Base-by-base conservation (phyloP, 208 protist genomes). In the Blechomonas ayalai region DNA sequence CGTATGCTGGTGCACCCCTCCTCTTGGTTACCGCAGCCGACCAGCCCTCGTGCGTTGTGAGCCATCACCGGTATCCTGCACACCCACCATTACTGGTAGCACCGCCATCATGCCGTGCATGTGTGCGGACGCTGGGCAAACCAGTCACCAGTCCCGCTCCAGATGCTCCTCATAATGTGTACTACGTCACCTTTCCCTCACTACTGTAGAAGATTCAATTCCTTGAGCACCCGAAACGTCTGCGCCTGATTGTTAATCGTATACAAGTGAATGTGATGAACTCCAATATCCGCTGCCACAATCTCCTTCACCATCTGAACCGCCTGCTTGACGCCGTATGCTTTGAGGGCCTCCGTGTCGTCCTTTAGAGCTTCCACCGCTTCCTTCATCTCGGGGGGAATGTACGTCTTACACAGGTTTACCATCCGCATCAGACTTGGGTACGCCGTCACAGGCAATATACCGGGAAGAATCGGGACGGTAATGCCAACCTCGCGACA, bases 381-480 rank as follows among this genome's bases (percentile, higher is more conserved):
- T 36, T 47, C 53, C 37, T 51, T 48, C 59, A 89, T 66, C 1
- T 74, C 61, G 4, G 47, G 34, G 1, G 75, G 72, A 2, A 89
- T n/a, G 41, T 72, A 67, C 3, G 80, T 89, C 48, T 80, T 82
- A 45, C 80, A 89, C 12, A 89, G 70, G 24, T 59, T 50, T 32
- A 84, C 66, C 63, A 89, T 89, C 37, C 80, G 71, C 50, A 57
- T 55, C 26, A 82, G 67, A 26, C 79, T 69, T 24, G 35, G 23
- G 63, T 83, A 78, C 35, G 54, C 81, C 19, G 82, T 74, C 52
- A 97, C 90, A 26, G 94, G 96, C 63, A 97, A 90, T 18, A 97
- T 79, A 24, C 95, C 95, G 1, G 95, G 92, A 10, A 98, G 63
- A 39, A 98, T 97, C 31, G 95, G 95, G n/a, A 77, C 58, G 0